Evolutionary conservation across 352 stramenopile genomes (phyloP).

Genomic region (Pythium apleroticum): DNA sequence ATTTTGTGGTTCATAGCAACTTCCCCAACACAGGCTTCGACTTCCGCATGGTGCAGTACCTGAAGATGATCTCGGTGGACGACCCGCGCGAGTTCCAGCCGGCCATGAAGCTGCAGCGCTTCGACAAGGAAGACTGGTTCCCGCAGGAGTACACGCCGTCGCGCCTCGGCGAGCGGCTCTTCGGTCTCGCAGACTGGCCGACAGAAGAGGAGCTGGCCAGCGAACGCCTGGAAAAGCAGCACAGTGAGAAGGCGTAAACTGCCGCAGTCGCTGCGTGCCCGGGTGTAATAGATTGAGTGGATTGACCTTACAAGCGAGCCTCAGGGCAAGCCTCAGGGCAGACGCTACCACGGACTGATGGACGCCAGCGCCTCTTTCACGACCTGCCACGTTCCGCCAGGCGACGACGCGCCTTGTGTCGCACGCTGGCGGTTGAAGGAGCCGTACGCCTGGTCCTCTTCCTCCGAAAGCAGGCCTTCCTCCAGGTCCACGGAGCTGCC

Average conservation of each 20-base stretch:
- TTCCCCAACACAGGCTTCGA: slow-evolving; percentile 46
- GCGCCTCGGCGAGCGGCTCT: slow-evolving; percentile 36
- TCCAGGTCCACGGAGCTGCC: slow-evolving; percentile 53
- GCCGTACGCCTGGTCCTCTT: slow-evolving; percentile 67
- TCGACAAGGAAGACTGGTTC: slow-evolving; percentile 41
- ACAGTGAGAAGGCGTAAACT: neutral
- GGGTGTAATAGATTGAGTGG: slow-evolving; percentile 2
- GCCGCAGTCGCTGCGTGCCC: neutral
- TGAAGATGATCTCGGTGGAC: slow-evolving; percentile 50
- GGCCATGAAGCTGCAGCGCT: slow-evolving; percentile 37
- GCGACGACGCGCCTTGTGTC: slow-evolving; percentile 11
- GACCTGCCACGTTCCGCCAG: slow-evolving; percentile 43
- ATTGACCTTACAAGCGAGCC: neutral
- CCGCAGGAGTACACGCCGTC: slow-evolving; percentile 36
- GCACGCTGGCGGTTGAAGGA: slow-evolving; percentile 41
- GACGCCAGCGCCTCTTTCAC: slow-evolving; percentile 55
- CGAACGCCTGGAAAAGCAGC: slow-evolving; percentile 9
- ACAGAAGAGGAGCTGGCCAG: slow-evolving; percentile 20
- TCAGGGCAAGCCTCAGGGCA: neutral
- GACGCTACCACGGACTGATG: slow-evolving; percentile 74
- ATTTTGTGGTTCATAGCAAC: slow-evolving; percentile 27
- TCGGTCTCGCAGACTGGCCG: slow-evolving; percentile 38
- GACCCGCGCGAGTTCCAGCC: slow-evolving; percentile 41
- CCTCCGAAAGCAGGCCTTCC: slow-evolving; percentile 65
- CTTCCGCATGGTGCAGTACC: slow-evolving; percentile 55